A percentile compares a stretch with the other conserved stretches of the same genome.
These are phyloP conservation scores for Cladorrhinum sp. DNA, from an alignment of 2,329 filamentous ascomycete species.

Conservation along the genomic window DNA sequence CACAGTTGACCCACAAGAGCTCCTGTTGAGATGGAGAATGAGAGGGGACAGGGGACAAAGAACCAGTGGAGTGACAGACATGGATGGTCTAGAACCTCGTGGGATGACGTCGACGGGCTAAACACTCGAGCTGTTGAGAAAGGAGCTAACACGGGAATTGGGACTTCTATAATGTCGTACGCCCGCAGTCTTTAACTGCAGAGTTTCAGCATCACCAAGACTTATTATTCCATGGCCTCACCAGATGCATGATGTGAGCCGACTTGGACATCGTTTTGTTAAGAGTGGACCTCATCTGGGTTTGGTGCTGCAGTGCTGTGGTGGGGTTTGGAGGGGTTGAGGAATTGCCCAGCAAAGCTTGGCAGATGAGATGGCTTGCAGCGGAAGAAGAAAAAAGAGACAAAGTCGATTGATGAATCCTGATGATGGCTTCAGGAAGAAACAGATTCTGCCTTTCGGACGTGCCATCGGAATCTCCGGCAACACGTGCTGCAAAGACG, in stretches of 20 bases:
- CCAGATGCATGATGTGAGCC: neutral
- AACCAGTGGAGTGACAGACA: neutral
- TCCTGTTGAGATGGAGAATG: neutral
- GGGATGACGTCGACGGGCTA: neutral
- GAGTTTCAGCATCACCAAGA: neutral
- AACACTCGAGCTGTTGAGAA: neutral
- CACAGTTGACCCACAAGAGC: neutral
- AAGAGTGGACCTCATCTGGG: neutral
- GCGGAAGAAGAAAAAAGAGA: neutral
- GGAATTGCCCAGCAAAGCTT: neutral
- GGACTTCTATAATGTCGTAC: too few relatives aligned
- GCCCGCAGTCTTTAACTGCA: neutral
- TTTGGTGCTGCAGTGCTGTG: neutral
- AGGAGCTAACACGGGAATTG: neutral
- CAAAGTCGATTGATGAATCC: neutral
- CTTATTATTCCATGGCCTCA: neutral
- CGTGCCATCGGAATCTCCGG: slow-evolving; percentile 6
- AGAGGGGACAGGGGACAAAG: neutral
- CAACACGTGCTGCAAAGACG: slow-evolving; percentile 18
- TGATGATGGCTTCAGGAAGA: neutral
- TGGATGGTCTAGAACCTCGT: neutral
- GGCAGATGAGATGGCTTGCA: neutral
- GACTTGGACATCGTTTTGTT: neutral
- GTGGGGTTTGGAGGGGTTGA: neutral
- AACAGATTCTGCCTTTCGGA: neutral